These are phyloP conservation scores for Nakaseomyces kungkrabaensis DNA, from an alignment of 1,139 yeast genomes.

Conservation along the genomic window DNA sequence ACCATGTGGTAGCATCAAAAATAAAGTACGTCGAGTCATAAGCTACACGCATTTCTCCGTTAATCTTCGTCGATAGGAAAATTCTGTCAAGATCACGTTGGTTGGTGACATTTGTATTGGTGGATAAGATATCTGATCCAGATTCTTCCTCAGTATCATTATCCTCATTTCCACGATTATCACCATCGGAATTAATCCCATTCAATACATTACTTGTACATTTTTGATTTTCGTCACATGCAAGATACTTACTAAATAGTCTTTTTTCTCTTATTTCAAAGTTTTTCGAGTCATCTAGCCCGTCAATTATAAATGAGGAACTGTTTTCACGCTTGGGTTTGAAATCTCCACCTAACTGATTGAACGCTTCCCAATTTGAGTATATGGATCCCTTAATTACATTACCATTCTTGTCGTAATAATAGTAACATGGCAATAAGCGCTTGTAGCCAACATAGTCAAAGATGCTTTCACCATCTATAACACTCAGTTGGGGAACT, in stretches of 20 bases:
- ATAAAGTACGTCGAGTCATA: constrained; percentile 36
- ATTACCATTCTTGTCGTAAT: constrained; percentile 29
- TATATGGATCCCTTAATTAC: constrained; percentile 26
- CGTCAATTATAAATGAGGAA: background rate
- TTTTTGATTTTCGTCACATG: constrained; percentile 1
- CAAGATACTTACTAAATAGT: background rate
- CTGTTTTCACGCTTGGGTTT: background rate
- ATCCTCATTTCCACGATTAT: background rate
- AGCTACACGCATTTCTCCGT: background rate
- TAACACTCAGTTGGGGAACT: constrained; percentile 19
- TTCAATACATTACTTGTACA: background rate
- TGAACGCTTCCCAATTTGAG: constrained; percentile 17
- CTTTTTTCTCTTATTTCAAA: constrained; percentile 1
- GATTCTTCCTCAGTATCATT: background rate
- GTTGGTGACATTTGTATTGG: background rate
- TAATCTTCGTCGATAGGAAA: background rate
- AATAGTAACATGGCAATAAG: constrained; percentile 20
- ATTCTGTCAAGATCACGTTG: constrained; percentile 2
- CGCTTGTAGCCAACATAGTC: constrained; percentile 27
- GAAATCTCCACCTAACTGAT: background rate
- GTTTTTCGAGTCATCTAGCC: constrained; percentile 1
- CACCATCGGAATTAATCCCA: background rate
- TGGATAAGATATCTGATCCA: background rate
- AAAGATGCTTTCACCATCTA: constrained; percentile 24
- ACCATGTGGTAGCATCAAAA: constrained; percentile 71